Base-by-base conservation (phyloP, 768 basidiomycete genomes). In the Rhodocollybia butyracea region DNA sequence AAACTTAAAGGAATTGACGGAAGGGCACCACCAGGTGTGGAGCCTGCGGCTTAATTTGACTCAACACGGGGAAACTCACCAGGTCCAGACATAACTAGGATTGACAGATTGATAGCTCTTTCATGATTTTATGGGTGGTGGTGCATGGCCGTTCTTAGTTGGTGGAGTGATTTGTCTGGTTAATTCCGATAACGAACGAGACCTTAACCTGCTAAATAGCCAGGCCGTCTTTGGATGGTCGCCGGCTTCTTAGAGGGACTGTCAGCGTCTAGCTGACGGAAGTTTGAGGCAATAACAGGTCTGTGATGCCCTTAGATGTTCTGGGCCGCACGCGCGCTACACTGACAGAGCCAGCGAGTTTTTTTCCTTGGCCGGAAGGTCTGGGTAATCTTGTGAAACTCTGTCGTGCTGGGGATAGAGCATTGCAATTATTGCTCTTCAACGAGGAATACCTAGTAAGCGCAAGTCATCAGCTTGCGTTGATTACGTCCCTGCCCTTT, bases 111-210 rank as follows among this genome's bases (percentile, higher is more conserved):
- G 84, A 85, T 84, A 85, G 84, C 84, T 86, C 85, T 86, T 86
- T 86, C 83, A 79, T 82, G 83, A 85, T 84, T 84, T 81, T 81
- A 83, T 86, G 84, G 85, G 84, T 86, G 85, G 85, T 87, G 84
- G 85, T 88, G 85, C 85, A 88, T 88, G 85, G 86, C 85, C 83
- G 81, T 88, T 88, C 85, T 86, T 88, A 86, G 85, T 88, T 88
- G 81, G 83, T 76, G 87, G 86, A 90, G 88, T 89, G 89, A 90
- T 89, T 90, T 90, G 89, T 91, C 89, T 90, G 89, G 88, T 89
- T 90, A 89, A 91, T 89, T 89, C 86, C 83, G 87, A 90, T 89
- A 89, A 89, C 83, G 84, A 90, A 88, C 82, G 86, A 90, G 87
- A 90, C 88, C 85, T 88, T 87, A 84, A 85, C 85, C 85, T 88